A percentile compares a stretch with the other conserved stretches of the same genome.
Conservation (phyloP, 257 asterid genomes). For the Coffea canephora region DNA sequence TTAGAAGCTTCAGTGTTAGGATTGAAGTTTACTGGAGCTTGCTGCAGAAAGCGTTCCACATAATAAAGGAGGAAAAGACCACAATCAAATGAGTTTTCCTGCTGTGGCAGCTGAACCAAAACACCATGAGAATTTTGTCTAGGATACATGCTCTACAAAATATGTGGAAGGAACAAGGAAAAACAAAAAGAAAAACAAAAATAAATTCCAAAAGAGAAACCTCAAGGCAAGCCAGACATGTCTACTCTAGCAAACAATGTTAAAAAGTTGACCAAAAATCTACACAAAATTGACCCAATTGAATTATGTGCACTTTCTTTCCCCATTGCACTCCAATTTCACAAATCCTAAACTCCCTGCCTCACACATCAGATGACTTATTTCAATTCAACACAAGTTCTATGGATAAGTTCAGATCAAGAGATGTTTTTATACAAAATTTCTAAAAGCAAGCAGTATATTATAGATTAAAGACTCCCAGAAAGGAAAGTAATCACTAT, state of each 20-base stretch:
- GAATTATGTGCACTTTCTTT: not conserved
- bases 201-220: not conserved
- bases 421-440: not conserved
- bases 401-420: not conserved
- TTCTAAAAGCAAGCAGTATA: not conserved
- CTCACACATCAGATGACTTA: not conserved
- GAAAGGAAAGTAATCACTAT: not conserved
- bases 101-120: conserved; percentile 80
- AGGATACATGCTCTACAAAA: not conserved
- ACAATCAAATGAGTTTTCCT: conserved; percentile 81
- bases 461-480: not conserved
- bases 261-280: not conserved
- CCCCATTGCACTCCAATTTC: not conserved
- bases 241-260: not conserved
- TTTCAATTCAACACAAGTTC: not conserved
- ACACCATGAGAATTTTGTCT: conserved; percentile 14
- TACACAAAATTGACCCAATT: not conserved
- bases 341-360: not conserved
- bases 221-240: not conserved
- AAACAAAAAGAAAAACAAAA: not conserved
- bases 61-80: conserved; percentile 92
- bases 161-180: no score
- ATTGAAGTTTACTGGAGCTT: conserved; percentile 39
- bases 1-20: conserved; percentile 28
- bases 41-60: conserved; percentile 73